Evolutionary conservation across 345 rosid species (phyloP).

Genomic region (Triadica sebifera): DNA sequence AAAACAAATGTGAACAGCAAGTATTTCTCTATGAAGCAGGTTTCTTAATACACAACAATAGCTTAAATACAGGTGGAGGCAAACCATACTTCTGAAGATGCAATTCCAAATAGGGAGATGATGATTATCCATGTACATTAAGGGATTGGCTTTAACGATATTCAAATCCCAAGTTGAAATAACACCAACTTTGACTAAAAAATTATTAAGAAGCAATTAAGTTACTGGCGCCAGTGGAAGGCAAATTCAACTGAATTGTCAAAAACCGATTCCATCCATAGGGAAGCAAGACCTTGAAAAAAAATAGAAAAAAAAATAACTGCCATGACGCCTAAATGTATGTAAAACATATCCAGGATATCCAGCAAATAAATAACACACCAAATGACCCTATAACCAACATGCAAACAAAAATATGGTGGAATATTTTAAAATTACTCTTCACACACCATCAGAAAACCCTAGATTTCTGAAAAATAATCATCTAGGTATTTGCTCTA

Average conservation of each 20-base stretch:
- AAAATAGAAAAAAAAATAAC: not conserved
- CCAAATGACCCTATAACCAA: not conserved
- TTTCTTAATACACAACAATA: conserved; percentile 1
- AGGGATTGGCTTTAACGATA: not conserved
- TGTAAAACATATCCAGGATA: not conserved
- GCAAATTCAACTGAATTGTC: not conserved
- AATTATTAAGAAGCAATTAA: not conserved
- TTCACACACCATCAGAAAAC: not conserved
- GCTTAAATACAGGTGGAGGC: not conserved
- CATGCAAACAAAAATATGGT: too few species aligned
- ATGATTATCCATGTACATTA: not conserved
- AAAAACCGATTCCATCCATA: not conserved
- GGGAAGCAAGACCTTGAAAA: not conserved
- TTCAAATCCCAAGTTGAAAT: conserved; percentile 14
- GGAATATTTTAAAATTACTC: too few species aligned
- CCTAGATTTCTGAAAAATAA: not conserved
- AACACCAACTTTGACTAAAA: not conserved
- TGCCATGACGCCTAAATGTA: not conserved
- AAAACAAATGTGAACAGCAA: not conserved
- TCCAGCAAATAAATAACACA: not conserved
- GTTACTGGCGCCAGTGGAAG: not conserved
- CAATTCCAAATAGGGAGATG: not conserved
- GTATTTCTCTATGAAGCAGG: conserved; percentile 8
- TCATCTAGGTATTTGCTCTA: too few species aligned
- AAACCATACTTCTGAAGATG: conserved; percentile 5